phyloP scores from a whole-genome alignment of 768 basidiomycete species.

The Cyclocybe aegerita region DNA sequence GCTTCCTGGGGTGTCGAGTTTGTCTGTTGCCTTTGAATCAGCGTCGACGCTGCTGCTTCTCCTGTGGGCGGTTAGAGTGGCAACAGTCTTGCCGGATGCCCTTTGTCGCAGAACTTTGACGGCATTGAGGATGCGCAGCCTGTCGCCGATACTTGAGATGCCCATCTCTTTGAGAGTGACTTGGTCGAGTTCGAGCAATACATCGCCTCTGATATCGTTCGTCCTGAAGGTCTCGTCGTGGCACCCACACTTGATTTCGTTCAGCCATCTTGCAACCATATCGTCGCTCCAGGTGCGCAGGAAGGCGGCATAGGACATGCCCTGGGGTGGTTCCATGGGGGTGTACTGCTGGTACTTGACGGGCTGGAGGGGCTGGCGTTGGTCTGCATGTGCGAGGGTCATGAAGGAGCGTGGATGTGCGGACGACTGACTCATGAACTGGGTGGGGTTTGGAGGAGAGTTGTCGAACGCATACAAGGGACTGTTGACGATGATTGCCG shows the following conservation, averaged over 20 bases:
- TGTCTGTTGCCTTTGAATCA: constrained; percentile 9
- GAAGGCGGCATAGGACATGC: constrained; percentile 59
- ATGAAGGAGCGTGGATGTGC: constrained; percentile 40
- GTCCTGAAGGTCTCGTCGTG: constrained; percentile 70
- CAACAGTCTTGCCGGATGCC: constrained; percentile 31
- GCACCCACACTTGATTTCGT: constrained; percentile 69
- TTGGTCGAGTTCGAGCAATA: constrained; percentile 91
- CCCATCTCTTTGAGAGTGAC: constrained; percentile 87
- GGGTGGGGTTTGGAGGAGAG: constrained; percentile 39
- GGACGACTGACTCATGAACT: constrained; percentile 33
- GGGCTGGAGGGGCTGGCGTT: constrained; percentile 35
- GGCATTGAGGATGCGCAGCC: constrained; percentile 82
- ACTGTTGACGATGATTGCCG: constrained; percentile 31
- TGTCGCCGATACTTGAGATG: constrained; percentile 85
- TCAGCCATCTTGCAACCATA: constrained; percentile 77
- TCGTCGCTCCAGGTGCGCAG: constrained; percentile 71
- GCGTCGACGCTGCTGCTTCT: constrained; percentile 11
- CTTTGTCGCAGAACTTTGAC: constrained; percentile 76
- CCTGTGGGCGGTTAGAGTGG: constrained; percentile 10
- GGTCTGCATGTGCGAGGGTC: constrained; percentile 32
- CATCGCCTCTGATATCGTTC: constrained; percentile 91
- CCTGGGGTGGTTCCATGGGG: constrained; percentile 57
- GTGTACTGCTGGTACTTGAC: constrained; percentile 28
- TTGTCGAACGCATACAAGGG: constrained; percentile 33
- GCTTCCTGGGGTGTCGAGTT: constrained; percentile 22